Evolutionary conservation across 1,139 yeast genomes (phyloP).

Genomic region (Hansenula lynferdii): DNA sequence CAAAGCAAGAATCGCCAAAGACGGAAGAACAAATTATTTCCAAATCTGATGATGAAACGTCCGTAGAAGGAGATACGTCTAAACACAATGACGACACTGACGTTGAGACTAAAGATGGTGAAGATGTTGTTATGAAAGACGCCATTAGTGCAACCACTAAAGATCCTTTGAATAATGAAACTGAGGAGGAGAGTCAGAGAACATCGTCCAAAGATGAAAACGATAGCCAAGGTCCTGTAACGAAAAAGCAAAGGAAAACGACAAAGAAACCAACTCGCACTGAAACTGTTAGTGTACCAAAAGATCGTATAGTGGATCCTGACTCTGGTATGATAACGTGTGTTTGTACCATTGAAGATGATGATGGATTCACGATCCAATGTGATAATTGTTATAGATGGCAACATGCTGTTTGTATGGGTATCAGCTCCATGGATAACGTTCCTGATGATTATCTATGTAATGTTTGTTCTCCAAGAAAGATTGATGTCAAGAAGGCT

Average conservation of each 20-base stretch:
- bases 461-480: constrained; percentile 69
- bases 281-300: constrained; percentile 17
- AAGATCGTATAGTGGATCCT: constrained; percentile 58
- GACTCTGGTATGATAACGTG: constrained; percentile 88
- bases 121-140: not conserved
- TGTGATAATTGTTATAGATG: constrained; percentile 90
- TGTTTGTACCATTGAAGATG: constrained; percentile 83
- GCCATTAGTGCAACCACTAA: not conserved
- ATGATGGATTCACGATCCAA: constrained; percentile 93
- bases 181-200: constrained; percentile 10
- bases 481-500: constrained; percentile 48
- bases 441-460: constrained; percentile 86
- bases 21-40: not conserved
- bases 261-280: constrained; percentile 13
- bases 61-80: not conserved
- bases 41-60: constrained; percentile 1
- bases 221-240: too few species aligned
- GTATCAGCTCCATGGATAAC: constrained; percentile 62
- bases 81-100: constrained; percentile 1
- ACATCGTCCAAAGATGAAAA: too few species aligned
- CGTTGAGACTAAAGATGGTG: not conserved
- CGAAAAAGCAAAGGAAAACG: constrained; percentile 8
- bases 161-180: constrained; percentile 6
- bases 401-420: constrained; percentile 93
- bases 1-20: too few species aligned